These are phyloP conservation scores for Echium plantagineum DNA, from an alignment of 257 asterid genomes.

Conservation along the genomic window DNA sequence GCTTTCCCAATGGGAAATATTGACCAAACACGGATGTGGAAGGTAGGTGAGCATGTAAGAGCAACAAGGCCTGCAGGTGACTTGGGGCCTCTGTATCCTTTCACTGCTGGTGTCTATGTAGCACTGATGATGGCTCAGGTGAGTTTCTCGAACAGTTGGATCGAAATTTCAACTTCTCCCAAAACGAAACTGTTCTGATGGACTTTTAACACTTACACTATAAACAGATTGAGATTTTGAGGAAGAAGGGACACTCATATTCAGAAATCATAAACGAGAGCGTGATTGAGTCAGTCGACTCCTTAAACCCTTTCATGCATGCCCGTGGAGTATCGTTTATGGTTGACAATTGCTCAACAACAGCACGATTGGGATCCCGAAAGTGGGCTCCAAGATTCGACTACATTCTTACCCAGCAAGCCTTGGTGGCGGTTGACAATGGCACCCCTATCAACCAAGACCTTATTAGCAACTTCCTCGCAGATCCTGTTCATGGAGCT, in stretches of 20 bases:
- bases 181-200: background rate
- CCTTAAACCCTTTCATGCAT: conserved; percentile 91
- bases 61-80: conserved; percentile 66
- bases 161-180: background rate
- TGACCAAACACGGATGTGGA: conserved; percentile 92
- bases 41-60: conserved; percentile 74
- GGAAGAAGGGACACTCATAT: conserved; percentile 95
- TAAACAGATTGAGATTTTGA: conserved; percentile 67
- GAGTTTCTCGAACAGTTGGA: conserved; percentile 6
- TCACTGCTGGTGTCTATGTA: conserved; percentile 92
- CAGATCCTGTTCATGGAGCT: conserved; percentile 79
- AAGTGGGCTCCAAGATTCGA: conserved; percentile 96
- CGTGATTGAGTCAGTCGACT: conserved; percentile 88
- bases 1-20: conserved; percentile 97
- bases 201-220: background rate
- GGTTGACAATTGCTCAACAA: conserved; percentile 97
- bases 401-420: conserved; percentile 83
- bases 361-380: conserved; percentile 87
- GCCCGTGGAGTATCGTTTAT: conserved; percentile 97
- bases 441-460: conserved; percentile 55
- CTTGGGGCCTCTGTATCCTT: conserved; percentile 78
- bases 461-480: conserved; percentile 76
- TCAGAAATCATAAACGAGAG: conserved; percentile 91
- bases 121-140: conserved; percentile 94
- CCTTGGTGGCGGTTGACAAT: conserved; percentile 69